Evolutionary conservation across 345 rosid species (phyloP).

Genomic region (Geranium brycei): DNA sequence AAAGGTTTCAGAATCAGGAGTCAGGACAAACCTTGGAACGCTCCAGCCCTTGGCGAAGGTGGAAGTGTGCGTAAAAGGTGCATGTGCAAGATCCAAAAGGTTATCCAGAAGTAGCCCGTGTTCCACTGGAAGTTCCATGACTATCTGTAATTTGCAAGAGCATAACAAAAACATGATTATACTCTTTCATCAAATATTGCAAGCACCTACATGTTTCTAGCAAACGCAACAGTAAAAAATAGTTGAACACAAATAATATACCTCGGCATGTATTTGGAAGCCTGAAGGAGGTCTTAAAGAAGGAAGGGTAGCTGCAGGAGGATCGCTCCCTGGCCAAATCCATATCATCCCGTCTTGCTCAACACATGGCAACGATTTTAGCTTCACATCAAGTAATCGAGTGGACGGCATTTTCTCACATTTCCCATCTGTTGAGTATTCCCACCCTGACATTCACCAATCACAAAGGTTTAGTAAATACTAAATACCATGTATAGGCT

Average conservation of each 20-base stretch:
- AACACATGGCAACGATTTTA: conserved; percentile 72
- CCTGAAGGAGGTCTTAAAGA: conserved; percentile 81
- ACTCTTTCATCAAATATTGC: neutral
- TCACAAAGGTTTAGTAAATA: conserved; percentile 14
- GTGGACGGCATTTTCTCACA: conserved; percentile 97
- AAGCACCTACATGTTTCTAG: neutral
- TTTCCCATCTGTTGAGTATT: conserved; percentile 86
- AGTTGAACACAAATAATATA: conserved; percentile 10
- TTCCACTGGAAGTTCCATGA: conserved; percentile 97
- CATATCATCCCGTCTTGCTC: conserved; percentile 96
- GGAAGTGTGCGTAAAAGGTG: conserved; percentile 94
- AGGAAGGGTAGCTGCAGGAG: conserved; percentile 63
- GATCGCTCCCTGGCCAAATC: conserved; percentile 92
- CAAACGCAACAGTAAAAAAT: neutral
- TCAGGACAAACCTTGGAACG: conserved; percentile 65
- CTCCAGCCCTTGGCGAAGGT: conserved; percentile 98
- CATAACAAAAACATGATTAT: neutral
- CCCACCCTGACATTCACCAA: conserved; percentile 59
- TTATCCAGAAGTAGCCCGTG: conserved; percentile 93
- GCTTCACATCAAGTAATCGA: conserved; percentile 43
- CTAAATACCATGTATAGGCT: neutral
- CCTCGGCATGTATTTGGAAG: conserved; percentile 91
- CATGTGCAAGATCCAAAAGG: conserved; percentile 93
- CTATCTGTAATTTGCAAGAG: conserved; percentile 39
- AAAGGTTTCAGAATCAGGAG: neutral